Conservation (phyloP, 2,329 filamentous ascomycete species). For the Aspergillus costaricaensis region DNA sequence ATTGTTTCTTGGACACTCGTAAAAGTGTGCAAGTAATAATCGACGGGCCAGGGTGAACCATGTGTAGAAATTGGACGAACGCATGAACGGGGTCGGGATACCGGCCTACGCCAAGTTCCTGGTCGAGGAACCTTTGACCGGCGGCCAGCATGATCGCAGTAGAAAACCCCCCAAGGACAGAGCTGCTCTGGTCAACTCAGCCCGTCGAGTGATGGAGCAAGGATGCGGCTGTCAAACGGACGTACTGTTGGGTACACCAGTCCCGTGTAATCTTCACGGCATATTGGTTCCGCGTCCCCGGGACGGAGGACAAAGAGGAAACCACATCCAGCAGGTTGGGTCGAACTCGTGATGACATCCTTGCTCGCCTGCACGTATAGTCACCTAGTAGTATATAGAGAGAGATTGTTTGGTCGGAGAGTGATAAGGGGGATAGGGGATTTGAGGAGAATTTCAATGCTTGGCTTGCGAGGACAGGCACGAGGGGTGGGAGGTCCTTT, state of each 20-base stretch:
- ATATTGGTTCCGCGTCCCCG: slow-evolving; percentile 18
- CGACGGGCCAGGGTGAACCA: slow-evolving; percentile 20
- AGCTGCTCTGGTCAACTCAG: slow-evolving; percentile 20
- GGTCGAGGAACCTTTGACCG: slow-evolving; percentile 16
- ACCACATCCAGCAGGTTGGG: slow-evolving; percentile 18
- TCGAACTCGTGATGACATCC: slow-evolving; percentile 8
- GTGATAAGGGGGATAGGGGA: background rate
- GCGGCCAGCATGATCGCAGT: slow-evolving; percentile 23
- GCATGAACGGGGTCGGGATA: slow-evolving; percentile 24
- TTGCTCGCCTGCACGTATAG: background rate
- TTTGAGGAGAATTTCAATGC: background rate
- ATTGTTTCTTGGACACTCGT: slow-evolving; percentile 21
- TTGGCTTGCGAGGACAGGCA: background rate
- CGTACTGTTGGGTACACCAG: slow-evolving; percentile 29
- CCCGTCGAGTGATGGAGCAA: background rate
- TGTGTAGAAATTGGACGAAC: slow-evolving; percentile 24
- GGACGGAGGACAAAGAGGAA: slow-evolving; percentile 16
- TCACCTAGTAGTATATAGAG: too few relatives aligned
- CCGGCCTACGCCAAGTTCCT: slow-evolving; percentile 12
- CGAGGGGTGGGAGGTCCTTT: background rate
- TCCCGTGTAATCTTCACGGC: slow-evolving; percentile 18
- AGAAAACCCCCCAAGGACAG: slow-evolving; percentile 25
- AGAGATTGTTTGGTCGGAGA: background rate
- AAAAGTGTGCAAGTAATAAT: slow-evolving; percentile 18
- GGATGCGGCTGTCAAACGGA: background rate